Conservation (phyloP, 176 grass and related monocot species). For the Paspalum notatum region DNA sequence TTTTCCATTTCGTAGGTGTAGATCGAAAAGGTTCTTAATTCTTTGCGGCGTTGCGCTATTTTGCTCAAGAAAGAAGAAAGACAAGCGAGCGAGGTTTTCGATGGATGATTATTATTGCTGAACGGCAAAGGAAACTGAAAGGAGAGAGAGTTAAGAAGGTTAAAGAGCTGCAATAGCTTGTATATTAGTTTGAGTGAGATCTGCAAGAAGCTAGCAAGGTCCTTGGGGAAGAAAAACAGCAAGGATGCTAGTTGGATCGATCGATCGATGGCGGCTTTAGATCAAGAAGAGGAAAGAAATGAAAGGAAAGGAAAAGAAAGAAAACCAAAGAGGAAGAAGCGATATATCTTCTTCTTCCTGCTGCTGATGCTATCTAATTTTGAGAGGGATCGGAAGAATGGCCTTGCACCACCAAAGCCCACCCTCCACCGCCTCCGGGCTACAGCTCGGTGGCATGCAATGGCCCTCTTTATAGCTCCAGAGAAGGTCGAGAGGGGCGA, state of each 20-base stretch:
- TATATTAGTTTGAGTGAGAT: slow-evolving; percentile 39
- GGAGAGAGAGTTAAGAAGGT: not conserved
- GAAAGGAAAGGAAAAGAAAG: not conserved
- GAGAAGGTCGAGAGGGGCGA: slow-evolving; percentile 23
- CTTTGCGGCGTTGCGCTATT: not conserved
- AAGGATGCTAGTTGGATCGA: slow-evolving; percentile 50
- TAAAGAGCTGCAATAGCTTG: slow-evolving; percentile 28
- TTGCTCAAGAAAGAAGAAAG: not conserved
- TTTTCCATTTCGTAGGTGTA: slow-evolving; percentile 49
- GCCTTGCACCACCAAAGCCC: slow-evolving; percentile 47
- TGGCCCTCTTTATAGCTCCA: slow-evolving; percentile 44
- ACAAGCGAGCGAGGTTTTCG: not conserved
- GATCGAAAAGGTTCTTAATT: not conserved
- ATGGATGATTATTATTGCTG: not conserved
- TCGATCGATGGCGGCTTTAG: slow-evolving; percentile 3
- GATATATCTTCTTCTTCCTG: slow-evolving; percentile 43
- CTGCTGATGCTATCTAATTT: slow-evolving; percentile 19
- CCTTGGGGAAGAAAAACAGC: slow-evolving; percentile 53
- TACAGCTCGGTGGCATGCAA: slow-evolving; percentile 28
- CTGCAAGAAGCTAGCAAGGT: slow-evolving; percentile 39
- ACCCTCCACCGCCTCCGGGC: slow-evolving; percentile 46
- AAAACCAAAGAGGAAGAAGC: slow-evolving; percentile 10
- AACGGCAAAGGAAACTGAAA: not conserved
- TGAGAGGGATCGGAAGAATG: slow-evolving; percentile 24
- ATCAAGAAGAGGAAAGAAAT: slow-evolving; percentile 24